Evolutionary conservation across 225 moss, liverwort and hornwort genomes (phyloP), one percentile per base, ranked within the genome.

Genomic region (Physcomitrium patens): DNA sequence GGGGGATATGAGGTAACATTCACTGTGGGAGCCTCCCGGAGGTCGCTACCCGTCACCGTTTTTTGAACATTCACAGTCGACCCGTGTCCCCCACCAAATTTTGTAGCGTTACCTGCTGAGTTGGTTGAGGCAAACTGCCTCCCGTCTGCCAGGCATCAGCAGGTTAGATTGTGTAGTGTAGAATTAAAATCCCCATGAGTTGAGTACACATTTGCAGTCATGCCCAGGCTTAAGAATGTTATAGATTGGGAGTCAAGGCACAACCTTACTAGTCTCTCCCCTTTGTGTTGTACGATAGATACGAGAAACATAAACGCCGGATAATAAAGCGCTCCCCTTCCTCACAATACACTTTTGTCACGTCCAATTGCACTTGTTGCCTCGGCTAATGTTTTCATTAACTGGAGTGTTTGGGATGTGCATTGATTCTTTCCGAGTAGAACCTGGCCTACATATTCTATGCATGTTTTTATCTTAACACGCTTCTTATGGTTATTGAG

Each of bases 1-100:
- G 12, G 74, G 78, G 82, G 82, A 70, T 74, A 70, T 74, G 74
- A 82, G 78, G 82, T 78, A 74, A 28, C 45, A 77, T 77, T 67
- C n/a, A 76, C 51, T 70, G 45, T 20, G 48, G 45, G 57, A 63
- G 55, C 31, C 31, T 37, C 5, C 2, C 31, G 2, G 5, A 37
- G 31, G 31, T 37, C 31, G 7, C 31, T 37, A 37, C 31, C 31
- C 7, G 31, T 68, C 22, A n/a, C 20, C 9, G 3, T 27, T 45
- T 31, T 43, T 37, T 46, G 24, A 17, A 11, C 24, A 15, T 19
- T 56, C 31, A 37, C 31, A 37, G 42, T 63, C 68, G 81, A 12
- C 13, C 15, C 0, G 12, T 12, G 44, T 37, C 31, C 49, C 22
- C 57, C 78, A 69, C 51, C 19, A 69, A 82, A 50, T 82, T 77